Percentiles rank a stretch among this genome's conserved stretches.
Evolutionary conservation across 371 early-diverging fungal genomes (phyloP).

Genomic region (Mucor sp.): DNA sequence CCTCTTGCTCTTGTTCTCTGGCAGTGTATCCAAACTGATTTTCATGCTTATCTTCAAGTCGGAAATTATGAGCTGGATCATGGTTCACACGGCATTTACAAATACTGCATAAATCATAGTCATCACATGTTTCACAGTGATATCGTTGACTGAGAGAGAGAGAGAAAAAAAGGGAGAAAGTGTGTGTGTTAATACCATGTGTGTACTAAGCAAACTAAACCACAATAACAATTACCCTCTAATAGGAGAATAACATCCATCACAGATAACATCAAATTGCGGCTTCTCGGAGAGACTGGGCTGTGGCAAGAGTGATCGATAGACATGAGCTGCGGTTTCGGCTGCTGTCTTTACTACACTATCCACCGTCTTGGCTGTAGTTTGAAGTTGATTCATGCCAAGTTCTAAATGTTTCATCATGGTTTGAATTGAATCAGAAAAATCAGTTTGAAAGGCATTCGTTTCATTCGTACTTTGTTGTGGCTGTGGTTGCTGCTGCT

Average conservation of each 20-base stretch:
- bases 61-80: conserved; percentile 31
- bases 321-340: conserved; percentile 18
- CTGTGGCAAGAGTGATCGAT: conserved; percentile 11
- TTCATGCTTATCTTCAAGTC: neutral
- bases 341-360: conserved; percentile 12
- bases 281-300: conserved; percentile 8
- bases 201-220: neutral
- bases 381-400: conserved; percentile 13
- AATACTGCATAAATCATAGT: conserved; percentile 55
- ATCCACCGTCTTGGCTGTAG: conserved; percentile 5
- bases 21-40: neutral
- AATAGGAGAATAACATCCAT: conserved; percentile 43
- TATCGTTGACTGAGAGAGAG: conserved; percentile 25
- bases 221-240: conserved; percentile 24
- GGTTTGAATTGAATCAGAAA: conserved; percentile 11
- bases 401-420: conserved; percentile 21
- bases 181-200: neutral
- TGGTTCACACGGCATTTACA: conserved; percentile 36
- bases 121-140: conserved; percentile 47
- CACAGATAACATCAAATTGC: conserved; percentile 42
- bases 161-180: neutral
- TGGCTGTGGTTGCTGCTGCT: neutral
- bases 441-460: neutral
- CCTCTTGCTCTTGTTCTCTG: neutral
- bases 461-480: neutral